Base-by-base conservation (phyloP, 345 rosid genomes). In the Eucalyptus erythrocorys region DNA sequence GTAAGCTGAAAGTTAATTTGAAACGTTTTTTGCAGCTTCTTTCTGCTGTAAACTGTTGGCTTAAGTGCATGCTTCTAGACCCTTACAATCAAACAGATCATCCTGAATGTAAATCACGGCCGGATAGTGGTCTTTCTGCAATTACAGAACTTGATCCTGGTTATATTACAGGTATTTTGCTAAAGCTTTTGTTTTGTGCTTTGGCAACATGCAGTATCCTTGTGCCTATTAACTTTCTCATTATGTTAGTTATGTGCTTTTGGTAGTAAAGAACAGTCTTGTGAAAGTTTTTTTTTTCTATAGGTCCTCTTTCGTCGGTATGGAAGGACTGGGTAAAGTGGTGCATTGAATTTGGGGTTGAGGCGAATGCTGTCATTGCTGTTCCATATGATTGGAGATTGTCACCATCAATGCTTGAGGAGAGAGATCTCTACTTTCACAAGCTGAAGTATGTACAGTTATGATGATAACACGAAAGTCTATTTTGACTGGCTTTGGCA, bases 301-400 rank as follows among this genome's bases (percentile, higher is more conserved):
- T 91, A 98, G 99, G 99, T 93, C 98, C 99, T 42, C 97, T 98
- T 84, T 98, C 99, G 79, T 96, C 99, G 2, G 98, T 98, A 81
- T 98, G 99, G 99, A 98, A 98, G 94, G 99, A 98, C 79, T 98
- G 99, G 99, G 92, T 98, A 88, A 97, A 95, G 92, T 98, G 99
- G 99, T 98, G 99, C 92, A 94, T 98, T 89, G 97, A 97, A 93
- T 97, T 98, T 88, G 99, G 99, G 45, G 93, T 98, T 37, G 99
- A 97, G 91, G 96, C 99, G 61, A 96, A 98, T 93, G 97, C 98
- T 49, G 96, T 98, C 57, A 93, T 98, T 86, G 99, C 99, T 90
- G 99, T 92, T 89, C 99, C 99, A 10, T 98, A 96, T 89, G 99
- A 98, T 90, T 98, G 99, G 99, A 97, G 99, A 92, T 91, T 98